phyloP scores from a whole-genome alignment of 495 filamentous ascomycete species.

The Podospora appendiculata region DNA sequence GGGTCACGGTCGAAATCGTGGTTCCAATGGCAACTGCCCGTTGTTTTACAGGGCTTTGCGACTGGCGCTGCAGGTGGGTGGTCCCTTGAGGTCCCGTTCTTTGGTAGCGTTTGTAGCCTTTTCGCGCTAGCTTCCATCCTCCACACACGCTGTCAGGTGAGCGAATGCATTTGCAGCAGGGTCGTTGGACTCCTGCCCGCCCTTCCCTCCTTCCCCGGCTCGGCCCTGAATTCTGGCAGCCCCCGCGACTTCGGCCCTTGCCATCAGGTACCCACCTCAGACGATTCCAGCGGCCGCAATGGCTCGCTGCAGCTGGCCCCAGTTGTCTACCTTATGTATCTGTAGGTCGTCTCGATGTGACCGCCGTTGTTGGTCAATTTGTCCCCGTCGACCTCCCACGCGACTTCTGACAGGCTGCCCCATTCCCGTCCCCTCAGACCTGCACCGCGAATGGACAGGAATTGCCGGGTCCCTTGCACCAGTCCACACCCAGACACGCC shows the following conservation, averaged over 20 bases:
- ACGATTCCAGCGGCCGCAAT: too few relatives aligned
- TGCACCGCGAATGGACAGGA: constrained; percentile 7
- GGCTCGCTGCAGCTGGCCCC: constrained; percentile 6
- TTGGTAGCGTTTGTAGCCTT: constrained; percentile 2
- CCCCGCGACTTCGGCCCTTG: too few relatives aligned
- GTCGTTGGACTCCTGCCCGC: not conserved
- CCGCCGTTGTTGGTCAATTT: constrained; percentile 13
- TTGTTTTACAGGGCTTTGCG: constrained; percentile 1
- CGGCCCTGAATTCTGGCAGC: too few relatives aligned
- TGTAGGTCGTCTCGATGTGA: too few relatives aligned
- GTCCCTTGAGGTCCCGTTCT: not conserved
- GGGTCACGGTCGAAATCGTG: constrained; percentile 13
- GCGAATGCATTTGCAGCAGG: constrained; percentile 7
- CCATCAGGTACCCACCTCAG: too few relatives aligned
- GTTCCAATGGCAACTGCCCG: constrained; percentile 19
- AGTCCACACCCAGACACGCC: too few relatives aligned
- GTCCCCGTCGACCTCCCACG: not conserved
- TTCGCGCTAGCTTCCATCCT: constrained; percentile 14
- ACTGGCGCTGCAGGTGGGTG: not conserved
- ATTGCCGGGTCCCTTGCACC: not conserved
- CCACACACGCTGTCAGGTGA: constrained; percentile 27
- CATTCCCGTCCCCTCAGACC: constrained; percentile 7
- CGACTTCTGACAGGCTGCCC: constrained; percentile 23
- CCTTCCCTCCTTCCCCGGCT: not conserved
- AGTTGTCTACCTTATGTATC: too few relatives aligned